Percentiles rank a stretch among this genome's conserved stretches.
Conservation (phyloP, 176 grass and related monocot genomes). For the Phoenix roebelenii region DNA sequence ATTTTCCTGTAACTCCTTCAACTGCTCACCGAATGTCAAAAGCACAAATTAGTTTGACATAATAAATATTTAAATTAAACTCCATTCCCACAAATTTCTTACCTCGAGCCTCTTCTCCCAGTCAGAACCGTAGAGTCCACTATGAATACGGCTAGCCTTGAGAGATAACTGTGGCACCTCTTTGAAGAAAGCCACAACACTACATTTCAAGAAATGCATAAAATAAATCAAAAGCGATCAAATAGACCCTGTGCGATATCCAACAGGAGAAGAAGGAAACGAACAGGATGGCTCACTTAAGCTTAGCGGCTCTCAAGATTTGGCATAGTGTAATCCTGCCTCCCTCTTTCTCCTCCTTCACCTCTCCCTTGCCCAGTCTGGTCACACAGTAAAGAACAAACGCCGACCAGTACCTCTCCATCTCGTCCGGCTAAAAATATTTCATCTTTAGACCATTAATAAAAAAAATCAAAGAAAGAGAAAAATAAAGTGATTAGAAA, state of each 20-base stretch:
- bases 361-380: constrained; percentile 35
- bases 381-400: constrained; percentile 59
- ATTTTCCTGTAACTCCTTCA: constrained; percentile 55
- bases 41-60: too few species aligned
- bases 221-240: too few species aligned
- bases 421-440: constrained; percentile 46
- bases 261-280: constrained; percentile 1
- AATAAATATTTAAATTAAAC: too few species aligned
- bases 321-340: constrained; percentile 35
- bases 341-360: constrained; percentile 29
- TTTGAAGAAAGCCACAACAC: constrained; percentile 65
- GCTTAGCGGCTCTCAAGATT: constrained; percentile 50
- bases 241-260: too few species aligned
- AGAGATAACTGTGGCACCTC: constrained; percentile 47
- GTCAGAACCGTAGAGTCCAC: constrained; percentile 41
- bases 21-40: constrained; percentile 34
- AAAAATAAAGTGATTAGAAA: constrained; percentile 2
- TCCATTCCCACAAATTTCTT: background rate
- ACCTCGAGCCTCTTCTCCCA: constrained; percentile 79
- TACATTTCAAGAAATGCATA: constrained; percentile 22
- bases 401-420: constrained; percentile 48
- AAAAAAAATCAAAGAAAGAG: background rate
- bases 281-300: constrained; percentile 40
- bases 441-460: constrained; percentile 16
- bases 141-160: constrained; percentile 37